Base-by-base conservation (phyloP, 257 asterid genomes). In the Petunia secreta region DNA sequence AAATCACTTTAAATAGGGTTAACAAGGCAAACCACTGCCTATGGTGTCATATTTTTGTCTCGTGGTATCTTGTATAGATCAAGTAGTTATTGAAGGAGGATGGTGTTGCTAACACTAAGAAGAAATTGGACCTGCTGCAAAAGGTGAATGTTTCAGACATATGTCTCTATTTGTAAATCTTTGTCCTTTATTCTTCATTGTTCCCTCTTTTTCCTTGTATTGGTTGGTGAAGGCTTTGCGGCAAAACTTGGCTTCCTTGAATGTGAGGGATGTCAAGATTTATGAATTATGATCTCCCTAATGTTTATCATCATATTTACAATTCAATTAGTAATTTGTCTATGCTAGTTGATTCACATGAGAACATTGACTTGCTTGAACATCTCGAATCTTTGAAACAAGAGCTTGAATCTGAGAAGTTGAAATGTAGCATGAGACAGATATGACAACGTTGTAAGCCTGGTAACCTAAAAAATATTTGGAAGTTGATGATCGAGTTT, bases 281-380 rank as follows among this genome's bases (percentile, higher is more conserved):
- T 44, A 15, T 4, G 3, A 39, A 3, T 4, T 2, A 7, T 68
- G 39, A 67, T 41, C 4, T 6, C 39, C 50, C 0, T 44, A 50
- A 8, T 44, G 3, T n/a, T 16, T 44, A 69, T 46, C 2, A 44
- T 4, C 8, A 16, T 44, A 6, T 9, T 10, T 41, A 46, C 44
- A 2, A 11, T 10, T 50, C 6, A 34, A 5, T 46, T 48, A 5
- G 34, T 34, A 48, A 5, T 2, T 44, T 3, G 6, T 71, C 41
- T 2, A 37, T 2, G 44, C 34, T 71, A 34, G 25, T 48, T 14
- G 16, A 71, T 71, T 25, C 11, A 63, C 65, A 96, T 98, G 97
- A 96, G 91, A 96, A 96, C 80, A 69, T 86, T 85, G 94, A 87
- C 86, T 87, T 96, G 89, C 97, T 90, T 62, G 94, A 90, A 77